A percentile compares a stretch with the other conserved stretches of the same genome.
Conservation (phyloP, 306 rosid genomes). For the Lathyrus oleraceus region DNA sequence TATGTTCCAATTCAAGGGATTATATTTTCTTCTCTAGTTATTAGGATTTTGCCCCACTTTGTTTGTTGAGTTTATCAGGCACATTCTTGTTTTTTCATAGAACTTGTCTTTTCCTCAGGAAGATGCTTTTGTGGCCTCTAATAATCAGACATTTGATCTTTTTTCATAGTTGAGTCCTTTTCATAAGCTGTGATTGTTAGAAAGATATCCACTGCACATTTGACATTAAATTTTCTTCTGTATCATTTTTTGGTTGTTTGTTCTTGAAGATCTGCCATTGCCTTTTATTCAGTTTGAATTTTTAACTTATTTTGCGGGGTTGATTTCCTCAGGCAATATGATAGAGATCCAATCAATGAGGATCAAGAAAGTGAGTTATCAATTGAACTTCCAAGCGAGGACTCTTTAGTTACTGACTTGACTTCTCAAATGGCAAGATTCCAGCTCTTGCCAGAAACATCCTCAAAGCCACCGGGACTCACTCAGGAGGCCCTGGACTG, state of each 20-base stretch:
- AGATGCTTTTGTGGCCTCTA: constrained; percentile 7
- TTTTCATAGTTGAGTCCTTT: background rate
- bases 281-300: constrained; percentile 16
- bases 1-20: background rate
- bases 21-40: background rate
- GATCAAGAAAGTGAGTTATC: constrained; percentile 45
- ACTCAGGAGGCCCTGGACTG: constrained; percentile 63
- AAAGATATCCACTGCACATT: constrained; percentile 6
- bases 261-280: constrained; percentile 10
- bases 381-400: constrained; percentile 28
- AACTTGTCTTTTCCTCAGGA: constrained; percentile 15
- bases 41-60: background rate
- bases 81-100: background rate
- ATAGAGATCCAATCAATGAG: constrained; percentile 28
- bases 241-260: constrained; percentile 3
- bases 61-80: constrained; percentile 17
- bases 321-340: constrained; percentile 41
- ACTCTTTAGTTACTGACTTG: constrained; percentile 40
- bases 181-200: background rate
- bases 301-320: background rate
- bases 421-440: constrained; percentile 54
- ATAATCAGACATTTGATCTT: constrained; percentile 3
- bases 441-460: constrained; percentile 43
- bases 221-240: background rate
- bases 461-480: constrained; percentile 74